Evolutionary conservation across 2,329 filamentous ascomycete genomes (phyloP), one percentile per base, ranked within the genome.

Genomic region (Calonectria pseudoreteaudii): DNA sequence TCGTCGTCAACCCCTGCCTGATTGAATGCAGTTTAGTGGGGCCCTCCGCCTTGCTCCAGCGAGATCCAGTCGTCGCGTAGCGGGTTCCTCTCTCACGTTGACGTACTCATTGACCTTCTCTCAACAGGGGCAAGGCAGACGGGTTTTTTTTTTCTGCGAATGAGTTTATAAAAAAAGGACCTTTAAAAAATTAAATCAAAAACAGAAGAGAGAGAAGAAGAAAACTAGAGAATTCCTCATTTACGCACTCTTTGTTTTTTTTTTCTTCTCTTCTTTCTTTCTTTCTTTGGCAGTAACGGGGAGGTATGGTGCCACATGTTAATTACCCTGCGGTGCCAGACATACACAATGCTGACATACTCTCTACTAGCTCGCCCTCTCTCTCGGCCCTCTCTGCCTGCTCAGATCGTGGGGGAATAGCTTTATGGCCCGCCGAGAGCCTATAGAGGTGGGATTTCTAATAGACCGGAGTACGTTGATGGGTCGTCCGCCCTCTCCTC

Each of bases 381-480:
- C 56, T 26, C 66, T 53, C 6, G 36, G 16, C 52, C 72, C 70
- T 73, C 65, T n/a, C n/a, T n/a, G n/a, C n/a, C n/a, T 64, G 56
- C 65, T 49, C 53, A 66, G 34, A 69, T 62, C 74, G 72, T 70
- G 74, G 73, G 50, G 44, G 31, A 44, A 71, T 74, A 72, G 69
- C 68, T 77, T 75, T 76, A 77, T 79, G 75, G 65, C 69, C 66
- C 75, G 52, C 68, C 66, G 74, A 78, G 79, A 81, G 78, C 71
- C 76, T 77, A 56, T 69, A 67, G 64, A 73, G 73, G 64, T 36
- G 73, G 53, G 75, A 73, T 23, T 47, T 68, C 60, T 74, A 50
- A 71, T 50, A 62, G 44, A 47, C 60, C 52, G 65, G 36, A 71
- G 66, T 34, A 47, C 44, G 70, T 71, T 38, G 53, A 75, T 76